These are phyloP conservation scores for Lophiostoma macrostomum DNA, from an alignment of 495 filamentous ascomycete genomes.

Conservation along the genomic window DNA sequence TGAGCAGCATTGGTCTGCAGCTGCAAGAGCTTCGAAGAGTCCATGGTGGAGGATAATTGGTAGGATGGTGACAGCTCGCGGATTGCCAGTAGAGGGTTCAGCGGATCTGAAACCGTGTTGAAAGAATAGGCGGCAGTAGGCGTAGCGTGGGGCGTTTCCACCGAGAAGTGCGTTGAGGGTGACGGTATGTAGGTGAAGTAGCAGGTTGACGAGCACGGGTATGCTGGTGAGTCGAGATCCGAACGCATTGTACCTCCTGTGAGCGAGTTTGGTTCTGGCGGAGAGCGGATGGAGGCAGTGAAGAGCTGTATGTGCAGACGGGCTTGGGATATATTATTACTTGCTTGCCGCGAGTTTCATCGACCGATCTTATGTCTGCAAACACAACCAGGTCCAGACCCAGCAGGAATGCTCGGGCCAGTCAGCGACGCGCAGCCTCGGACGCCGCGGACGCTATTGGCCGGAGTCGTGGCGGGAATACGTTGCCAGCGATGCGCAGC, in stretches of 20 bases:
- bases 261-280: neutral
- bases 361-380: too few relatives aligned
- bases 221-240: constrained; percentile 1
- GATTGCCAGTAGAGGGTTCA: constrained; percentile 26
- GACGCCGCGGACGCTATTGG: too few relatives aligned
- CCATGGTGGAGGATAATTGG: constrained; percentile 8
- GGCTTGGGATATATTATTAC: too few relatives aligned
- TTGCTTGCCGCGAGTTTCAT: too few relatives aligned
- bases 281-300: neutral
- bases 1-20: constrained; percentile 32
- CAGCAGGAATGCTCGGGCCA: too few relatives aligned
- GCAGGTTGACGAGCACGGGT: constrained; percentile 1
- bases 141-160: constrained; percentile 21
- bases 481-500: too few relatives aligned
- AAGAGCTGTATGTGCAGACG: neutral
- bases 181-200: constrained; percentile 23
- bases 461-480: too few relatives aligned
- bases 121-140: neutral
- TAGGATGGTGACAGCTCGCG: neutral
- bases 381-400: too few relatives aligned
- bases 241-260: constrained; percentile 12
- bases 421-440: too few relatives aligned
- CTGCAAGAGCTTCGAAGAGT: constrained; percentile 33
- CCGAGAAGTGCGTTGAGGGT: constrained; percentile 4
- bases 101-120: constrained; percentile 16